Percentiles rank a stretch among this genome's conserved stretches.
Conservation (phyloP, 2,329 filamentous ascomycete species). For the Microsporum canis region DNA sequence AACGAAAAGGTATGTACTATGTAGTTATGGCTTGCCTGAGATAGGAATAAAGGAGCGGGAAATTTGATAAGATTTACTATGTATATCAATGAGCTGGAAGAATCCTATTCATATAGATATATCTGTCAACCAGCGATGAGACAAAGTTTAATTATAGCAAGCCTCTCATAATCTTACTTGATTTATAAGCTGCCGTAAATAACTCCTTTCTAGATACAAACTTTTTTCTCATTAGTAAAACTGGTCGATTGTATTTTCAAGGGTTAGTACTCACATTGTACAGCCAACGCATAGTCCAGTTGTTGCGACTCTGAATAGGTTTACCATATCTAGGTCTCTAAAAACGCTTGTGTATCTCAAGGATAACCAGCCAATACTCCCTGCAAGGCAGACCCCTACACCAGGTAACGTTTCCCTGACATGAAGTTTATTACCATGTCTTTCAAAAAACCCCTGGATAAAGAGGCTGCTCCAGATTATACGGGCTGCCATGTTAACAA, state of each 20-base stretch:
- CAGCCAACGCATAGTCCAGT: neutral
- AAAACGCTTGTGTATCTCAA: neutral
- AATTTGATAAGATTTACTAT: neutral
- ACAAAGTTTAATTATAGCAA: no score
- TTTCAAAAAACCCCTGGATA: slow-evolving; percentile 52
- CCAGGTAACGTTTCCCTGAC: slow-evolving; percentile 37
- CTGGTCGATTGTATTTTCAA: neutral
- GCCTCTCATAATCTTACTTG: neutral
- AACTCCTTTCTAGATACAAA: neutral
- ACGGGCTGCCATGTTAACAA: slow-evolving; percentile 76
- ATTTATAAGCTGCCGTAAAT: neutral
- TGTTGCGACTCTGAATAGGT: neutral
- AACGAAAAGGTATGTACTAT: neutral
- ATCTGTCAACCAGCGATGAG: no score
- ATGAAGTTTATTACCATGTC: slow-evolving; percentile 34
- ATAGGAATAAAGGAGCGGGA: neutral
- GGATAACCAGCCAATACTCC: slow-evolving; percentile 32
- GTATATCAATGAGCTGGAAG: no score
- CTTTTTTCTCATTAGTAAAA: neutral
- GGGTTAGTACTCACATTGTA: neutral
- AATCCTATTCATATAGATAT: no score
- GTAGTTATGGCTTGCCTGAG: neutral
- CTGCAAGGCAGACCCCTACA: slow-evolving; percentile 34
- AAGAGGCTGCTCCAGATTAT: slow-evolving; percentile 72
- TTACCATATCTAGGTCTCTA: neutral